A percentile compares a stretch with the other conserved stretches of the same genome.
phyloP scores from a whole-genome alignment of 768 basidiomycete genomes.

The Hebeloma cylindrosporum region DNA sequence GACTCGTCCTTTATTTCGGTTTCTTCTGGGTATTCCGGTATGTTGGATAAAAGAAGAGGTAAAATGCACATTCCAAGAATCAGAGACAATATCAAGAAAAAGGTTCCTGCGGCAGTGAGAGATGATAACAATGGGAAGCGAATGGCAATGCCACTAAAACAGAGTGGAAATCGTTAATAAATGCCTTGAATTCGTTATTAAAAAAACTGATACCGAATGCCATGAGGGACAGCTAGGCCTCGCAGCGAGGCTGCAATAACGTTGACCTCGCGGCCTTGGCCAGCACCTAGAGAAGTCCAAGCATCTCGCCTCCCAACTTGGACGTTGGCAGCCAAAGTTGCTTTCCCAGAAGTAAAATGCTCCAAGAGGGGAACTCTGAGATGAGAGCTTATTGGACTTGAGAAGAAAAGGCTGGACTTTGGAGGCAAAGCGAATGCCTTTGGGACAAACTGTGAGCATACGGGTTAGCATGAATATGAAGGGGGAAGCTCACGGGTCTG shows the following conservation, averaged over 20 bases:
- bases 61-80: conserved; percentile 53
- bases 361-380: conserved; percentile 59
- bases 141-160: conserved; percentile 61
- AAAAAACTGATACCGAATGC: conserved; percentile 55
- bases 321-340: conserved; percentile 56
- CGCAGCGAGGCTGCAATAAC: conserved; percentile 60
- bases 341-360: conserved; percentile 48
- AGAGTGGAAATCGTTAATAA: not conserved
- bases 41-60: conserved; percentile 28
- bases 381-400: conserved; percentile 40
- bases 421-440: conserved; percentile 63
- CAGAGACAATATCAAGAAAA: conserved; percentile 47
- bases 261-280: conserved; percentile 72
- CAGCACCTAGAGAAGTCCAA: conserved; percentile 69
- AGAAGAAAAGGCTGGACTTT: conserved; percentile 39
- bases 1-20: conserved; percentile 3
- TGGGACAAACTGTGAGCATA: conserved; percentile 7
- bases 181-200: not conserved
- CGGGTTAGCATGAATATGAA: not conserved
- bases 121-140: conserved; percentile 66
- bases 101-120: conserved; percentile 42
- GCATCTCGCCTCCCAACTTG: conserved; percentile 72
- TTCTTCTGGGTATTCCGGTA: conserved; percentile 16
- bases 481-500: conserved; percentile 54
- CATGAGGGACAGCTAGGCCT: conserved; percentile 64